A percentile compares a stretch with the other conserved stretches of the same genome.
Evolutionary conservation across 2,329 filamentous ascomycete genomes (phyloP).

Genomic region (Talaromyces sp.): DNA sequence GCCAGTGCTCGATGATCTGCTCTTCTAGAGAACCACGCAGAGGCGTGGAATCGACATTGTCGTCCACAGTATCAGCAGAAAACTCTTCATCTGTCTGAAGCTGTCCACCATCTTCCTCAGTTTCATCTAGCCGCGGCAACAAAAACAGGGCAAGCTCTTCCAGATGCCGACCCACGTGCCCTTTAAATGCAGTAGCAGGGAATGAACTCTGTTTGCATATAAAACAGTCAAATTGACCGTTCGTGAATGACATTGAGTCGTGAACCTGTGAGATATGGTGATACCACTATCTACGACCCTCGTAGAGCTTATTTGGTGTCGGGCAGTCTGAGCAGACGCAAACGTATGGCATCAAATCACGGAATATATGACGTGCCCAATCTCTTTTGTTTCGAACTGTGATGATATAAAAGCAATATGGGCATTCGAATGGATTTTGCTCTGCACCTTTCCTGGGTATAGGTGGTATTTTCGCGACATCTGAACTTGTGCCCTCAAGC

Average conservation of each 20-base stretch:
- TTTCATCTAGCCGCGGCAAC: neutral
- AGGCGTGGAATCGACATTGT: neutral
- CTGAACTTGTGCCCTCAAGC: neutral
- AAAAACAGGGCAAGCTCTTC: constrained; percentile 5
- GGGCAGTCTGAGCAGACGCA: constrained; percentile 36
- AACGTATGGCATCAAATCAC: constrained; percentile 44
- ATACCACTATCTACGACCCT: constrained; percentile 21
- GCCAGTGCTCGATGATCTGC: too few species aligned
- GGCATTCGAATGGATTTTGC: constrained; percentile 41
- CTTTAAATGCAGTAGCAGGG: neutral
- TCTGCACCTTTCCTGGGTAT: constrained; percentile 26
- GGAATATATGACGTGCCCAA: constrained; percentile 45
- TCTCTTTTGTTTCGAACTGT: constrained; percentile 23
- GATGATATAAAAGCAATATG: constrained; percentile 45
- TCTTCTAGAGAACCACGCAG: too few species aligned
- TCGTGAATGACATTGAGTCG: too few species aligned
- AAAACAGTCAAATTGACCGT: neutral
- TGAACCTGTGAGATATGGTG: constrained; percentile 4
- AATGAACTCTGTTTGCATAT: neutral
- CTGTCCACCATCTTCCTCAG: neutral
- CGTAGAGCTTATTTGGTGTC: constrained; percentile 20
- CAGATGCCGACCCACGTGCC: constrained; percentile 6
- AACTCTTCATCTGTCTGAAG: neutral
- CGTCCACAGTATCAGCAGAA: neutral
- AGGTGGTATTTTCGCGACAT: constrained; percentile 19